Percentiles rank a stretch among this genome's conserved stretches.
Evolutionary conservation across 129 eudicot genomes (phyloP).

Genomic region (Saposhnikovia divaricata): DNA sequence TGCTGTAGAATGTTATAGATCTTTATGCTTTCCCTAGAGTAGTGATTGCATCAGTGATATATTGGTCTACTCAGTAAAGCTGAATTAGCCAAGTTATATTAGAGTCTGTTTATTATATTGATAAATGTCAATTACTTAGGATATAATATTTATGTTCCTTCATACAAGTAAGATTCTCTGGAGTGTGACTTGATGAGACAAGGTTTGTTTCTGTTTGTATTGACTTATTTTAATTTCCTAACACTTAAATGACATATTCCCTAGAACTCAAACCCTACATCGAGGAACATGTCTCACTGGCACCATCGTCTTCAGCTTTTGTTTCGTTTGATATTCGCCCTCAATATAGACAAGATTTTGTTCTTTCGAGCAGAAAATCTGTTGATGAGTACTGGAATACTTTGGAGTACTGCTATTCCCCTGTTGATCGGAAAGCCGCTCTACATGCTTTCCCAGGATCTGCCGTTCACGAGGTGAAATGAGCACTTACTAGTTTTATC

Average conservation of each 20-base stretch:
- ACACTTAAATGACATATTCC: constrained; percentile 30
- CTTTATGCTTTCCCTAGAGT: neutral
- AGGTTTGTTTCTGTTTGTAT: neutral
- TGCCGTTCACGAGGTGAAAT: constrained; percentile 65
- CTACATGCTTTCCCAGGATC: constrained; percentile 89
- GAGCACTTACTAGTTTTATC: neutral
- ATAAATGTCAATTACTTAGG: neutral
- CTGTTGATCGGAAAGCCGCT: constrained; percentile 80
- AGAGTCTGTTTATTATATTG: neutral
- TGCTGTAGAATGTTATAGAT: neutral
- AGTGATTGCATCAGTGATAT: neutral
- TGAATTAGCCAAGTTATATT: neutral
- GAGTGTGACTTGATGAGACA: neutral
- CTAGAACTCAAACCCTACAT: constrained; percentile 92
- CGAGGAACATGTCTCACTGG: constrained; percentile 65
- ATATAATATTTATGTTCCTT: neutral
- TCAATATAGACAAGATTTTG: constrained; percentile 81
- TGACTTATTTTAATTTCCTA: neutral
- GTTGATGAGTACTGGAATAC: constrained; percentile 87
- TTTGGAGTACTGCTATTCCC: constrained; percentile 84
- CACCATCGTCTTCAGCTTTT: constrained; percentile 30
- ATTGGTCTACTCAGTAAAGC: neutral
- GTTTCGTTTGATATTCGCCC: constrained; percentile 65
- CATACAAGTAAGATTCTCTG: neutral
- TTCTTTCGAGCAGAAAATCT: constrained; percentile 64